phyloP scores from a whole-genome alignment of 2,329 filamentous ascomycete genomes.

The Pseudofabraea citricarpa region DNA sequence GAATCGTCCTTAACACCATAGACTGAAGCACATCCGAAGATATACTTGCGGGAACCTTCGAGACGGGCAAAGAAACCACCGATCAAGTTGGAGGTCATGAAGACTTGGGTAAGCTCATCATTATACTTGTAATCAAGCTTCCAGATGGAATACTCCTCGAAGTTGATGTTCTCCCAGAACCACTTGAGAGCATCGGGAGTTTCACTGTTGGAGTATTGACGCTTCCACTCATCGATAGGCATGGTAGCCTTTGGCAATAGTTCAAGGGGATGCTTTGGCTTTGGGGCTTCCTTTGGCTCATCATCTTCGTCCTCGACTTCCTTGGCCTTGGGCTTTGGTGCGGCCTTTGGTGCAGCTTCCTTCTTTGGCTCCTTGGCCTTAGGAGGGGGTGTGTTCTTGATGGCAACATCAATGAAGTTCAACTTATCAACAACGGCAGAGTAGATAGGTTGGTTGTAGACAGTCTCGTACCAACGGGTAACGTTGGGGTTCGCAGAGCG shows the following conservation, averaged over 20 bases:
- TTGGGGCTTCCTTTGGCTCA: constrained; percentile 59
- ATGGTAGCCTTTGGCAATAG: constrained; percentile 74
- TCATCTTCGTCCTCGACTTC: constrained; percentile 60
- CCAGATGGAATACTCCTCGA: constrained; percentile 96
- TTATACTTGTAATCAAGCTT: constrained; percentile 98
- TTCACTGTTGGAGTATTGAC: constrained; percentile 95
- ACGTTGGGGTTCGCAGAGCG: constrained; percentile 77
- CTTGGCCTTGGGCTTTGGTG: constrained; percentile 38
- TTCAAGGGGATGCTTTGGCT: constrained; percentile 96
- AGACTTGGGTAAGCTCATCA: constrained; percentile 91
- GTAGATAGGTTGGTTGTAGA: constrained; percentile 91
- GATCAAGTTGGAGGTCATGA: constrained; percentile 99
- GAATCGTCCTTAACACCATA: constrained; percentile 87
- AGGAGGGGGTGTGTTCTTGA: constrained; percentile 72
- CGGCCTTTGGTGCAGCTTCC: constrained; percentile 50
- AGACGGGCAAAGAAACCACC: constrained; percentile 97
- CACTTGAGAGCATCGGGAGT: constrained; percentile 82
- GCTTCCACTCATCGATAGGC: constrained; percentile 96
- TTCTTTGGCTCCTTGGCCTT: constrained; percentile 66
- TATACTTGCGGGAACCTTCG: constrained; percentile 94
- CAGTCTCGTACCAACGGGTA: constrained; percentile 90
- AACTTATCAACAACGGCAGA: constrained; percentile 71
- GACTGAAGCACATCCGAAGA: constrained; percentile 88
- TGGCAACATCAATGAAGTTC: constrained; percentile 75
- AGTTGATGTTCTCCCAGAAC: constrained; percentile 97